Evolutionary conservation across 441 rosid genomes (phyloP), one percentile per base, ranked within the genome.

Genomic region (Populus tomentosa): DNA sequence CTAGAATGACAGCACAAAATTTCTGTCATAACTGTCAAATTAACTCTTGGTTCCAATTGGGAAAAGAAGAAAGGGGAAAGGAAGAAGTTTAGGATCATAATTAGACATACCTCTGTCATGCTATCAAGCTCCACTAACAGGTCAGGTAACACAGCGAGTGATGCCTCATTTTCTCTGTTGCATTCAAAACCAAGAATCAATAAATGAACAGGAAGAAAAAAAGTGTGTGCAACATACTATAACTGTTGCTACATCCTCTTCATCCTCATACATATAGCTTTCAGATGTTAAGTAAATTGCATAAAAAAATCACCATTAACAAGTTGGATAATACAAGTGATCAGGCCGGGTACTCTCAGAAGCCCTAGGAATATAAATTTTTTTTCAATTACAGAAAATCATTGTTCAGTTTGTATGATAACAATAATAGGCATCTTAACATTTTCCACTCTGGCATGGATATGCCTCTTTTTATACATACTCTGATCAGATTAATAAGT

Each of bases 161-260:
- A 96, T 5, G 98, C 99, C 85, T 96, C 99, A 85, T 96, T 96
- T 87, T 96, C 99, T 89, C 99, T 96, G 85, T 69, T 80, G 53
- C 75, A 79, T 72, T 21, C 36, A 26, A 61, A 80, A 76, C 65
- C 74, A 40, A 67, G 30, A 77, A 63, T 46, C 59, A 32, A 24
- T 33, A 65, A 71, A 30, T 33, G 69, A 70, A 35, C 30, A 66
- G 50, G 74, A 74, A 66, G 56, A 21, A 46, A 46, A 46, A 46
- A 14, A 46, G 56, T 46, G 42, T 9, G 42, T 38, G 42, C 42
- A 38, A 38, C 42, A 38, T 3, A 9, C 42, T 38, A 38, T 36
- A 36, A 36, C 40, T 36, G 40, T 46, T 14, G 53, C 53, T 46
- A 46, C 53, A 13, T 46, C 18, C 53, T 42, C 53, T 11, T 42